These are phyloP conservation scores for Hemisphaericaspora xylofermentans DNA, from an alignment of 1,139 yeast species.

Conservation along the genomic window DNA sequence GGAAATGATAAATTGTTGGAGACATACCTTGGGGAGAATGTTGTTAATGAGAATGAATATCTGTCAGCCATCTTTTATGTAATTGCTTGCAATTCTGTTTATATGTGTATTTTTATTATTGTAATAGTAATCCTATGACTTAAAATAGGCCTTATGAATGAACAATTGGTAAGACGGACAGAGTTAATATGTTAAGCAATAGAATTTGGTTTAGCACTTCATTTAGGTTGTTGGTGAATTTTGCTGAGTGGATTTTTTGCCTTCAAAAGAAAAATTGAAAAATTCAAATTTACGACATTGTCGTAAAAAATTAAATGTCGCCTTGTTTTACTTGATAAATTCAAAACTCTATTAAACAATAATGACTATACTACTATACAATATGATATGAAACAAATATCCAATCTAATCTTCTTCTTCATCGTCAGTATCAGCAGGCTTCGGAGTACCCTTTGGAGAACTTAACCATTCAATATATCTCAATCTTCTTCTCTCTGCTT, in stretches of 20 bases:
- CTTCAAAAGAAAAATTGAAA: conserved; percentile 14
- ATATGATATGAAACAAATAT: not conserved
- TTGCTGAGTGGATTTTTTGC: conserved; percentile 18
- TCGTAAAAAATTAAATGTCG: not conserved
- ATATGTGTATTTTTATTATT: not conserved
- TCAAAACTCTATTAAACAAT: not conserved
- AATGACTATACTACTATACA: not conserved
- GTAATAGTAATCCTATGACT: not conserved
- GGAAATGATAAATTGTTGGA: no score
- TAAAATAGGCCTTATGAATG: no score
- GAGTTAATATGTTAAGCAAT: no score
- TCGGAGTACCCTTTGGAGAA: conserved; percentile 96
- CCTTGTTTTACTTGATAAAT: no score
- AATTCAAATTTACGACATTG: no score
- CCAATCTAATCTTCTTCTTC: conserved; percentile 54
- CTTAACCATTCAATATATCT: conserved; percentile 94
- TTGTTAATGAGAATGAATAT: conserved; percentile 94
- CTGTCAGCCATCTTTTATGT: conserved; percentile 78
- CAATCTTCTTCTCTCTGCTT: conserved; percentile 91
- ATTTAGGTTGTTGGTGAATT: not conserved
- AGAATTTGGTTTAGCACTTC: no score
- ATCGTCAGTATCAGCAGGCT: conserved; percentile 89
- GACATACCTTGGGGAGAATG: conserved; percentile 91
- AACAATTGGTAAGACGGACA: not conserved
- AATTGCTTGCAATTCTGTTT: conserved; percentile 7